Conservation (phyloP, 768 basidiomycete genomes). For the Russula olivacea region DNA sequence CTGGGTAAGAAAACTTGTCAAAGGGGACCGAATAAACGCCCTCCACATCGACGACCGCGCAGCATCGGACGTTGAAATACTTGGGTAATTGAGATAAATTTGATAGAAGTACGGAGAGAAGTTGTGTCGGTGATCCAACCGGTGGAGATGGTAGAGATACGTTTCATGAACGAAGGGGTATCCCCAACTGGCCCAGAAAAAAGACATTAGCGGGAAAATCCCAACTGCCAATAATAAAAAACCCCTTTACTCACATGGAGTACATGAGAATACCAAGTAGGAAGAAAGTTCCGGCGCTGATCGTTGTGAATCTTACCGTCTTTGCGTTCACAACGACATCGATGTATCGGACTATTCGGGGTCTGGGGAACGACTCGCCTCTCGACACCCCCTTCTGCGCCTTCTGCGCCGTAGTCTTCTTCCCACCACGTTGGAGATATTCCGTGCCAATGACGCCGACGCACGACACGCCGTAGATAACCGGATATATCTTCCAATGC, state of each 20-base stretch:
- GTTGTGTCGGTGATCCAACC: constrained; percentile 96
- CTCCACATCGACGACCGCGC: constrained; percentile 34
- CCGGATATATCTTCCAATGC: constrained; percentile 97
- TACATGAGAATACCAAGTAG: constrained; percentile 61
- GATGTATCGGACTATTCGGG: constrained; percentile 22
- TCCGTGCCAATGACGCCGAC: constrained; percentile 45
- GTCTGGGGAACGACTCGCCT: not conserved
- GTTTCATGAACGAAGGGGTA: constrained; percentile 86
- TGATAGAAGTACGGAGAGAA: constrained; percentile 98
- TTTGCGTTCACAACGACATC: constrained; percentile 42
- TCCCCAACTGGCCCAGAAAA: constrained; percentile 67
- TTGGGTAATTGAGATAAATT: constrained; percentile 81
- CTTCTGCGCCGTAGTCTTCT: not conserved
- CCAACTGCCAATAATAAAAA: not conserved
- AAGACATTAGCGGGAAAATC: not conserved
- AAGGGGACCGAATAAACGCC: constrained; percentile 56
- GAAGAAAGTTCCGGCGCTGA: constrained; percentile 66
- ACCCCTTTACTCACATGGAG: constrained; percentile 54
- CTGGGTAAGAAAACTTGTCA: constrained; percentile 82
- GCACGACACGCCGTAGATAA: constrained; percentile 82
- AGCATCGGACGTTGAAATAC: constrained; percentile 23
- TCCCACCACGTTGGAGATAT: constrained; percentile 1
- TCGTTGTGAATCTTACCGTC: constrained; percentile 56
- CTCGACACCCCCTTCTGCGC: not conserved
- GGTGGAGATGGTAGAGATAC: constrained; percentile 85